Conservation (phyloP, 1,284 basidiomycete genomes). For the Anthracocystis panici-leucophaei region DNA sequence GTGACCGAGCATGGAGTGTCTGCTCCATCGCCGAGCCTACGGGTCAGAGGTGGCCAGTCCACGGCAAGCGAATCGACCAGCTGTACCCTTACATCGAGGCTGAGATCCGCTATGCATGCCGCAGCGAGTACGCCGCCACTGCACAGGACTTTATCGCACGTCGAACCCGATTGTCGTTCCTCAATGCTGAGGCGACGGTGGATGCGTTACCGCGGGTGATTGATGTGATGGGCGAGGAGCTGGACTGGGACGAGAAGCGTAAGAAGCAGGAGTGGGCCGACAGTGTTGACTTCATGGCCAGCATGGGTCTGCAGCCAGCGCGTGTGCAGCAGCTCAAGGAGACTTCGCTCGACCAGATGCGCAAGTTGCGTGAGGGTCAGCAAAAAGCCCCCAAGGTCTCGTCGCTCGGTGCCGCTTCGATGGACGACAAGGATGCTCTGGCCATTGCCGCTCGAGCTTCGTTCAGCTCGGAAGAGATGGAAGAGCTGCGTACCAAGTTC, state of each 20-base stretch:
- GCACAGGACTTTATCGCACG: constrained; percentile 93
- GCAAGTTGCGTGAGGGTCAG: constrained; percentile 47
- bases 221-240: constrained; percentile 89
- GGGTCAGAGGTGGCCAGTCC: constrained; percentile 83
- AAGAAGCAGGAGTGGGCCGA: constrained; percentile 68
- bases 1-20: constrained; percentile 95
- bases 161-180: constrained; percentile 89
- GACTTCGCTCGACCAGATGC: constrained; percentile 56
- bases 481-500: constrained; percentile 56
- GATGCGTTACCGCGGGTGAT: constrained; percentile 87
- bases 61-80: constrained; percentile 81
- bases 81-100: constrained; percentile 92
- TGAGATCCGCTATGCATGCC: constrained; percentile 89
- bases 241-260: constrained; percentile 82
- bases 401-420: constrained; percentile 30
- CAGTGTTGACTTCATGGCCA: constrained; percentile 67
- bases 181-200: constrained; percentile 88
- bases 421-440: constrained; percentile 50
- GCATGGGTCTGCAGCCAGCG: constrained; percentile 70
- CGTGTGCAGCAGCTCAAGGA: constrained; percentile 56
- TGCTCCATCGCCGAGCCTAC: constrained; percentile 84
- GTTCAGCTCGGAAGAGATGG: constrained; percentile 64
- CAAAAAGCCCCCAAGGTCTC: constrained; percentile 40
- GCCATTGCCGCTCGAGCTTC: constrained; percentile 55
- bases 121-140: constrained; percentile 90